Evolutionary conservation across 2,329 filamentous ascomycete species (phyloP).

Genomic region (Venturiaceae sp.): DNA sequence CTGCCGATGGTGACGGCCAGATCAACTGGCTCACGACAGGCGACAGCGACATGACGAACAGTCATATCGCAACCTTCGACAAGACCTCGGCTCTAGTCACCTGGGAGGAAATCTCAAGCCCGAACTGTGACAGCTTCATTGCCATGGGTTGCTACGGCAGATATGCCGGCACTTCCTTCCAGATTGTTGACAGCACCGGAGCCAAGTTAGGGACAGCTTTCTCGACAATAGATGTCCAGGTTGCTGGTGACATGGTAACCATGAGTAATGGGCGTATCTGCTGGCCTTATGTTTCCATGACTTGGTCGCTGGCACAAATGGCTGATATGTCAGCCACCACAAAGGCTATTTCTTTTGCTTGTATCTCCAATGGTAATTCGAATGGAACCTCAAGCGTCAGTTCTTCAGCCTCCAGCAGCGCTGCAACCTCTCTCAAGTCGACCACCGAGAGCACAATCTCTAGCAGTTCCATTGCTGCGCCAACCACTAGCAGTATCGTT

Average conservation of each 20-base stretch:
- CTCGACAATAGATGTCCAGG: conserved; percentile 42
- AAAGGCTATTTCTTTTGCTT: conserved; percentile 45
- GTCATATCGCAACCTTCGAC: conserved; percentile 48
- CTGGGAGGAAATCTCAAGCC: conserved; percentile 51
- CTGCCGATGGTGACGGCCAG: conserved; percentile 45
- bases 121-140: conserved; percentile 41
- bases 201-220: conserved; percentile 42
- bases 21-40: conserved; percentile 49
- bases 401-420: neutral
- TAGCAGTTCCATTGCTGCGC: neutral
- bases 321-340: conserved; percentile 13
- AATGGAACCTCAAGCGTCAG: neutral
- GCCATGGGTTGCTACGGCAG: conserved; percentile 50
- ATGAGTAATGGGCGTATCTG: conserved; percentile 49
- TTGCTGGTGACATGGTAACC: conserved; percentile 54
- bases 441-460: neutral
- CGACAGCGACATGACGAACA: conserved; percentile 46
- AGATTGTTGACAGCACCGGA: conserved; percentile 42
- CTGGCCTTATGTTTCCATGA: conserved; percentile 52
- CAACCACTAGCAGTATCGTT: neutral
- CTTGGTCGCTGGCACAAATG: conserved; percentile 35
- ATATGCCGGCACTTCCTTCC: conserved; percentile 50
- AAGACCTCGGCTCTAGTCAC: conserved; percentile 43
- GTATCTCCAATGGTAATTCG: conserved; percentile 18
- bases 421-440: neutral